A percentile compares a stretch with the other conserved stretches of the same genome.
These are phyloP conservation scores for Lyophyllum shimeji DNA, from an alignment of 768 basidiomycete genomes.

Conservation along the genomic window DNA sequence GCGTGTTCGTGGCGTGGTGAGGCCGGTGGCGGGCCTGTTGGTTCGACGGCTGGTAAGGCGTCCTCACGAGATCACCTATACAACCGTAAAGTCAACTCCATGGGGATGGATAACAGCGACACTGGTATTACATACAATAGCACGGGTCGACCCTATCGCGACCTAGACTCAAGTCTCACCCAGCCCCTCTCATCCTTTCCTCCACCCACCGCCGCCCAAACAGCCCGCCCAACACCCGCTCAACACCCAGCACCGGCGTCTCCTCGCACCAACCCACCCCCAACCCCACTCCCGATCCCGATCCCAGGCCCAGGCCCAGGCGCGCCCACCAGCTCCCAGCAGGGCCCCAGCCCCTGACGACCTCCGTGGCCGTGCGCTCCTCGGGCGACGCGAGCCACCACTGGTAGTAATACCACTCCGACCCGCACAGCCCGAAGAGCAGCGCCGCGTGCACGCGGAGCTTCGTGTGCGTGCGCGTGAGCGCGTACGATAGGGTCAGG, in stretches of 20 bases:
- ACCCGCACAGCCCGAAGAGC: constrained; percentile 29
- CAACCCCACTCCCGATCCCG: background rate
- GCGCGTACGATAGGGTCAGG: background rate
- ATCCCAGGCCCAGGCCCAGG: background rate
- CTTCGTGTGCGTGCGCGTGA: background rate
- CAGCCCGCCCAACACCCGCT: constrained; percentile 12
- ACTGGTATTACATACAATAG: too few species aligned
- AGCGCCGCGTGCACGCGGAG: constrained; percentile 4
- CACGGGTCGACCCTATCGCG: too few species aligned
- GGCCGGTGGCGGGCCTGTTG: too few species aligned
- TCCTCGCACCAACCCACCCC: constrained; percentile 4
- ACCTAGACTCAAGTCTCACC: too few species aligned
- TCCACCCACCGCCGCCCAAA: constrained; percentile 19
- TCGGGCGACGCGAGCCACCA: constrained; percentile 40
- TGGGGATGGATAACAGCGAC: too few species aligned
- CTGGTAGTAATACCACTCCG: constrained; percentile 49
- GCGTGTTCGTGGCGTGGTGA: too few species aligned
- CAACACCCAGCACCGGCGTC: constrained; percentile 9
- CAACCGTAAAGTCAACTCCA: too few species aligned
- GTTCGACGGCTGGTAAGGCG: too few species aligned
- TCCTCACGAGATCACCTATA: too few species aligned
- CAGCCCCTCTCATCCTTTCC: background rate
- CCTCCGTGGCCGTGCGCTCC: constrained; percentile 19
- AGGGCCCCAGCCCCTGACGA: constrained; percentile 7
- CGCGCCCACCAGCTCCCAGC: constrained; percentile 7